Evolutionary conservation across 1,284 basidiomycete species (phyloP), one percentile per base, ranked within the genome.

Genomic region (Ceratobasidium papillatum): DNA sequence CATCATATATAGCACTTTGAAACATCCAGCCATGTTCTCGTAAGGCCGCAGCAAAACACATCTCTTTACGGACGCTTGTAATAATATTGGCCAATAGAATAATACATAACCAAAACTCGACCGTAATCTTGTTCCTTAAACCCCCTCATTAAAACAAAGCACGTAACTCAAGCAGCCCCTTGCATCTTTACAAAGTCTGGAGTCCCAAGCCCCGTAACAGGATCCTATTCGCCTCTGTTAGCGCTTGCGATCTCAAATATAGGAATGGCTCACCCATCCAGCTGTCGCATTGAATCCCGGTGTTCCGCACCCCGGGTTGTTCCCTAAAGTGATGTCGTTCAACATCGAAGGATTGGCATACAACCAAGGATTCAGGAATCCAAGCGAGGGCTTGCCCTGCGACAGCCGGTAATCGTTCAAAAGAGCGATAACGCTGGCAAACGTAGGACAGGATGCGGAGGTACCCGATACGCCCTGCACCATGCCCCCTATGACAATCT

Each of bases 241-340:
- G 14, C 36, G 11, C 4, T 17, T 36, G 38, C 34, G 25, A 19
- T 27, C 7, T 47, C 17, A n/a, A 22, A 36, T n/a, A n/a, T n/a
- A 52, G 27, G 19, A 47, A 61, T 32, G 3, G 25, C 59, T 25
- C 41, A 45, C 77, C 77, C 77, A 77, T n/a, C 77, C 78, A 27
- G 36, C 27, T 2, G 75, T 75, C 12, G 80, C 79, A 5, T 17
- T 64, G 30, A 73, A 75, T n/a, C 75, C 75, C 0, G 22, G 5
- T 27, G 71, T 64, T 7, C 75, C 75, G 36, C 72, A 63, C 2
- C 61, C 61, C 3, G 61, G 41, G 25, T 63, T 63, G 14, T 22
- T 63, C 22, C 61, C 61, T 12, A 63, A 5, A 49, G 83, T 85
- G 77, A 91, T 90, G 79, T 91, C 89, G 78, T 87, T 90, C 80